phyloP scores from a whole-genome alignment of 1,284 basidiomycete species.

The Ganoderma lingzhi region DNA sequence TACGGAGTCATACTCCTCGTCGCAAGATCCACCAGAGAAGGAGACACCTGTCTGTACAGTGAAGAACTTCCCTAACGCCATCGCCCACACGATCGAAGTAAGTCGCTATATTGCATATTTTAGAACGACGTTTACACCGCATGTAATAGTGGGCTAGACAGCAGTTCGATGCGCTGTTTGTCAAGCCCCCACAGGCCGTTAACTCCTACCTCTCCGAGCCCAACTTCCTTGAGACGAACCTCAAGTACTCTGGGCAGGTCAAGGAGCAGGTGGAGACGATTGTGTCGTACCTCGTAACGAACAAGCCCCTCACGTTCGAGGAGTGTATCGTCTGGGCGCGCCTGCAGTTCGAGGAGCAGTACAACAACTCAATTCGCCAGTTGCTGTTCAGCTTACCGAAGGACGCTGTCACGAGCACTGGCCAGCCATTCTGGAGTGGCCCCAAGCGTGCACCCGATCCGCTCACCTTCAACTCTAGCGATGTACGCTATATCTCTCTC shows the following conservation, averaged over 20 bases:
- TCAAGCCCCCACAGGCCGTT: conserved; percentile 94
- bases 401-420: conserved; percentile 89
- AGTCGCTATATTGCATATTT: conserved; percentile 24
- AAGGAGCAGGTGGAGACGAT: conserved; percentile 94
- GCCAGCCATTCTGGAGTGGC: conserved; percentile 97
- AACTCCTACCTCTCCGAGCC: conserved; percentile 98
- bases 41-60: conserved; percentile 98
- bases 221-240: conserved; percentile 92
- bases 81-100: conserved; percentile 98
- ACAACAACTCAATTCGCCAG: conserved; percentile 94
- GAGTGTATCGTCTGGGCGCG: conserved; percentile 99
- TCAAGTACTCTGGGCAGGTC: conserved; percentile 92
- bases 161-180: conserved; percentile 93
- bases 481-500: conserved; percentile 56
- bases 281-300: conserved; percentile 88
- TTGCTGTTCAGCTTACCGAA: conserved; percentile 94
- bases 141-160: conserved; percentile 86
- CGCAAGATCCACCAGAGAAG: conserved; percentile 99
- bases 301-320: conserved; percentile 95
- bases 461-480: conserved; percentile 85
- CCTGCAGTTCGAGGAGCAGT: conserved; percentile 95
- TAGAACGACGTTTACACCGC: conserved; percentile 11
- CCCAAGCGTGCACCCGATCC: conserved; percentile 99
- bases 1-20: conserved; percentile 98
- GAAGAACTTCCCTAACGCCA: conserved; percentile 99